These are phyloP conservation scores for Metarhizium brunneum DNA, from an alignment of 2,329 filamentous ascomycete species.

Conservation along the genomic window DNA sequence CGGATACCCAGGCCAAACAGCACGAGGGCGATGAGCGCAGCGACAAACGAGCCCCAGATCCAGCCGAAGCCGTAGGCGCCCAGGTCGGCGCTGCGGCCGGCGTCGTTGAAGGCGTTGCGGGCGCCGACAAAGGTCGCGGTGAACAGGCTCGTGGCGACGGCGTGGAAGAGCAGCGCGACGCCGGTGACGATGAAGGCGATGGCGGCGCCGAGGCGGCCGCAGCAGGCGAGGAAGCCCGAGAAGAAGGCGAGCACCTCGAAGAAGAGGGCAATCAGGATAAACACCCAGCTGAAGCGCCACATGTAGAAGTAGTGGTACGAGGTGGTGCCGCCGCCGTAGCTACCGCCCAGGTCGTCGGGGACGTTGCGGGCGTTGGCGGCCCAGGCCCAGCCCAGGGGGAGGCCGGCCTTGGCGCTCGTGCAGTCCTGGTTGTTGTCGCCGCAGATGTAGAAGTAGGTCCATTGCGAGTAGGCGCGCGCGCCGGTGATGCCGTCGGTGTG, in stretches of 20 bases:
- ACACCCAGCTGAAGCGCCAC: constrained; percentile 88
- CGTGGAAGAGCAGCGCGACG: constrained; percentile 60
- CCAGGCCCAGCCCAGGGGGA: constrained; percentile 67
- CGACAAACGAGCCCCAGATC: constrained; percentile 62
- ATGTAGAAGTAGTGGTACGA: constrained; percentile 64
- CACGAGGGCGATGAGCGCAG: constrained; percentile 55
- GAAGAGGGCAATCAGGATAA: constrained; percentile 77
- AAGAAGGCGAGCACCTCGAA: constrained; percentile 63
- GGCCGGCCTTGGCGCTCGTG: constrained; percentile 48
- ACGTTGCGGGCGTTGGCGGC: constrained; percentile 33
- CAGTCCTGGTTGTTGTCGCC: constrained; percentile 56
- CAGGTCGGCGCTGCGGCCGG: constrained; percentile 47
- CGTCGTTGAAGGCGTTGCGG: constrained; percentile 53
- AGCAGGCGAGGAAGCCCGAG: constrained; percentile 59
- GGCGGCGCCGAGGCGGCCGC: constrained; percentile 59
- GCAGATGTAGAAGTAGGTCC: constrained; percentile 88
- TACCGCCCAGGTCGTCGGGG: constrained; percentile 37
- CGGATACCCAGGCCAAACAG: constrained; percentile 58
- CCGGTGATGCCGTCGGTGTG: constrained; percentile 64
- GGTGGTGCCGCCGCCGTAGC: constrained; percentile 45
- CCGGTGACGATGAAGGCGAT: constrained; percentile 49
- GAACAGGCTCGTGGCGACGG: constrained; percentile 60
- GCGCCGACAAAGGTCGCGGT: constrained; percentile 64
- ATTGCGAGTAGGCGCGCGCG: constrained; percentile 61
- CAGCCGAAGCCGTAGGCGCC: constrained; percentile 67